Conservation (phyloP, 2,329 filamentous ascomycete species). For the Sporothrix luriei region DNA sequence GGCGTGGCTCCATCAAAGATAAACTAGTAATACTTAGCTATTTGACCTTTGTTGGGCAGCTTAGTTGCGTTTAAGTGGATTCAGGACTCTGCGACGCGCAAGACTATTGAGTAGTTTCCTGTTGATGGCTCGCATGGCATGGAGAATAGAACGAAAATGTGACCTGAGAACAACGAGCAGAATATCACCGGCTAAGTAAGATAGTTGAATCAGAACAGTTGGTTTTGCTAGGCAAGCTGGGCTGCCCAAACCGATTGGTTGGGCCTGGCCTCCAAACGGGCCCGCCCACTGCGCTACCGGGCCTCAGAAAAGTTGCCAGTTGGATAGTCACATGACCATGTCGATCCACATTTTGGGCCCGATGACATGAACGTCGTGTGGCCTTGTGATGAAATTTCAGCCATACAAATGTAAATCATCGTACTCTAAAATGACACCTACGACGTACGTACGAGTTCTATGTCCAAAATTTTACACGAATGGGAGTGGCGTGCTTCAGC, state of each 20-base stretch:
- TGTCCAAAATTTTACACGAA: no score
- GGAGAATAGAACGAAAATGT: neutral
- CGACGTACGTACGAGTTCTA: no score
- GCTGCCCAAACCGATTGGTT: neutral
- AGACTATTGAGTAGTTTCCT: neutral
- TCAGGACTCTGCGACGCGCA: neutral
- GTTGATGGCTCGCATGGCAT: neutral
- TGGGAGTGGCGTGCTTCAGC: no score
- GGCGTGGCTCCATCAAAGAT: neutral
- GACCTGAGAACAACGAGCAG: no score
- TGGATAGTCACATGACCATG: no score
- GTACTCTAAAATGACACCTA: no score
- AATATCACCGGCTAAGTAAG: no score
- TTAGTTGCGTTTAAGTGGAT: neutral
- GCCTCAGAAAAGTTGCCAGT: neutral
- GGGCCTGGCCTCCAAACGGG: neutral
- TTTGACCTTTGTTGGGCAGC: constrained; percentile 4
- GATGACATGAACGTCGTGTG: no score
- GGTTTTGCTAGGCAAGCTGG: constrained; percentile 5
- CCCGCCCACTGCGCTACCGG: neutral
- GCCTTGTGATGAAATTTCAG: no score
- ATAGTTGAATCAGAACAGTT: no score
- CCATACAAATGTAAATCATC: no score
- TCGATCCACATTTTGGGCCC: no score
- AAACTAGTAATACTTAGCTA: neutral